Conservation (phyloP, 2,329 filamentous ascomycete genomes). For the Phialophora verrucosa region DNA sequence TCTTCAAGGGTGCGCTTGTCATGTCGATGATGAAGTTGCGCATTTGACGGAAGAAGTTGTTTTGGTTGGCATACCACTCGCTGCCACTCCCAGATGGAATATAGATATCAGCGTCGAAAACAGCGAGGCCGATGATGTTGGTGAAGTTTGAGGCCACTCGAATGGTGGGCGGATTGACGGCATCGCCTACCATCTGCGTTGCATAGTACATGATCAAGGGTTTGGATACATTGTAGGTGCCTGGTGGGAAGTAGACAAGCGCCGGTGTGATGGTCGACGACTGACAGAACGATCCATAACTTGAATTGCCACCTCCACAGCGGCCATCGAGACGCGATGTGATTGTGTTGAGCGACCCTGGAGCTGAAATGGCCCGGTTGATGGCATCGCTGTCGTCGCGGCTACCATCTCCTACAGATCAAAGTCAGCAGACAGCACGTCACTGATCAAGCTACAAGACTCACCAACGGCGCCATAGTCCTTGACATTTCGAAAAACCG, state of each 20-base stretch:
- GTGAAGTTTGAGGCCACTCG: conserved; percentile 49
- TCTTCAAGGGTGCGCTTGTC: conserved; percentile 60
- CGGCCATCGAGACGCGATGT: conserved; percentile 49
- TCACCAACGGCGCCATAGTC: conserved; percentile 67
- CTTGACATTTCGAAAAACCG: conserved; percentile 72
- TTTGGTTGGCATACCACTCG: conserved; percentile 74
- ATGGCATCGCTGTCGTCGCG: conserved; percentile 82
- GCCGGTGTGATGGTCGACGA: conserved; percentile 76
- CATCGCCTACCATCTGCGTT: conserved; percentile 71
- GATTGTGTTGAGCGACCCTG: conserved; percentile 52
- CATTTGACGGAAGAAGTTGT: conserved; percentile 75
- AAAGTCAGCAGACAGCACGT: conserved; percentile 1
- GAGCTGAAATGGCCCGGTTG: conserved; percentile 72
- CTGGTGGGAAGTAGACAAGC: conserved; percentile 81
- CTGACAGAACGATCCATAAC: conserved; percentile 60
- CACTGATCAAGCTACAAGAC: background rate
- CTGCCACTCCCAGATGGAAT: conserved; percentile 56
- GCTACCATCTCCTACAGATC: conserved; percentile 56
- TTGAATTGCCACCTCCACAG: conserved; percentile 64
- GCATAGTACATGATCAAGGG: conserved; percentile 71
- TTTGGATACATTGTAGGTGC: conserved; percentile 74
- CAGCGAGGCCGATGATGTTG: conserved; percentile 75
- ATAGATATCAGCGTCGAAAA: conserved; percentile 84
- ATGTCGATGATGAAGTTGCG: conserved; percentile 77
- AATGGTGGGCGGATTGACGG: conserved; percentile 69